Base-by-base conservation (phyloP, 768 basidiomycete species). In the Tephrocybe rancida region DNA sequence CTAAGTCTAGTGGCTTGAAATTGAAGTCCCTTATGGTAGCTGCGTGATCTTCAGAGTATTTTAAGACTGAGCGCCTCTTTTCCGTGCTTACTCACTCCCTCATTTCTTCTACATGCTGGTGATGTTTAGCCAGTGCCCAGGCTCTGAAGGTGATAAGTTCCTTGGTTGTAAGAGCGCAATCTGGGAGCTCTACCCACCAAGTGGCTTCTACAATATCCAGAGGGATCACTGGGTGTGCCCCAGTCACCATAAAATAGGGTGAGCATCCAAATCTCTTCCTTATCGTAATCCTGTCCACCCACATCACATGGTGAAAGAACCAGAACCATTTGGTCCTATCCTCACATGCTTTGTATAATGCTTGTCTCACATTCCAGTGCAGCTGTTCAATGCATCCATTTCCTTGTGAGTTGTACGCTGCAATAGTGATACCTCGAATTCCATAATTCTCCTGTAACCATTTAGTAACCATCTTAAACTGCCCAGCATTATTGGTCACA, bases 351-450 rank as follows among this genome's bases (percentile, higher is more conserved):
- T 74, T 74, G 13, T 72, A 55, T 0, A 74, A 34, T 0, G 63
- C 34, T 16, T 68, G 62, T 1, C 66, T 44, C 1, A 73, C 54
- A 38, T 62, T 58, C 32, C 57, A 66, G 56, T 74, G 43, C 13
- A 51, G 44, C 11, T 29, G 6, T 46, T 79, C 70, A 0, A 77
- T 61, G 0, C 70, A 53, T 0, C 78, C 68, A n/a, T 80, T 79
- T 7, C 0, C 72, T 2, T 61, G 66, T 0, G 70, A 77, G 48
- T 80, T 81, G 61, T 80, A 81, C 0, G 69, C 61, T 0, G 69
- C 74, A 3, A 80, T 76, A 0, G 61, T 53, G 16, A 79, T 77
- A 39, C 77, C 73, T 0, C 54, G 48, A 16, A 80, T 75, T 2
- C 70, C 50, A 14, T 70, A 70, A 7, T 56, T 54, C 13, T 58